phyloP scores from a whole-genome alignment of 257 asterid genomes.

The Fraxinus anomala region DNA sequence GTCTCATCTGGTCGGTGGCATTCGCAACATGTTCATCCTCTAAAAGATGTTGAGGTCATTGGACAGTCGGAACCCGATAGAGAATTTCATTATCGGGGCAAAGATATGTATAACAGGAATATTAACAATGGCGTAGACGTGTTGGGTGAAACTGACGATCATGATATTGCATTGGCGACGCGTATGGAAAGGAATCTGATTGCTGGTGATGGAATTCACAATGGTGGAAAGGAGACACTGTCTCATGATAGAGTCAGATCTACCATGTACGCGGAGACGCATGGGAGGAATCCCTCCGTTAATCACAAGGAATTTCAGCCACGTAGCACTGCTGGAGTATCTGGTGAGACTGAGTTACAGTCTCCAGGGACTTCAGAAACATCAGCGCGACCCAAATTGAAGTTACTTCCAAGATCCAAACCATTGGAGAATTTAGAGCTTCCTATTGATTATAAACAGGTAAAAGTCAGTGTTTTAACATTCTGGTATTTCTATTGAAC shows the following conservation, averaged over 20 bases:
- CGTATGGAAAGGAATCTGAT: slow-evolving; percentile 55
- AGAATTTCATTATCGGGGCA: slow-evolving; percentile 38
- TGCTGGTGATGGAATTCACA: slow-evolving; percentile 48
- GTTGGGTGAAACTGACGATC: slow-evolving; percentile 34
- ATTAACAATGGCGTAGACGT: slow-evolving; percentile 38
- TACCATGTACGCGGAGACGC: slow-evolving; percentile 39
- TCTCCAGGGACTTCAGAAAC: slow-evolving; percentile 52
- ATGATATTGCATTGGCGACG: slow-evolving; percentile 39
- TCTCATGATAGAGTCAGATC: slow-evolving; percentile 48
- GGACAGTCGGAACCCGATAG: slow-evolving; percentile 42
- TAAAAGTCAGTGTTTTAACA: slow-evolving; percentile 23
- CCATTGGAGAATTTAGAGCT: slow-evolving; percentile 62
- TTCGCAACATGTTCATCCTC: slow-evolving; percentile 55
- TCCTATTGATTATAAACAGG: slow-evolving; percentile 56
- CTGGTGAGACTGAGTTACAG: slow-evolving; percentile 44
- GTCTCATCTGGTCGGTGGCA: slow-evolving; percentile 94
- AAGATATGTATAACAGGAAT: slow-evolving; percentile 27
- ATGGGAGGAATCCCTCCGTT: slow-evolving; percentile 42
- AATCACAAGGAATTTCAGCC: slow-evolving; percentile 40
- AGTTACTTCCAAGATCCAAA: slow-evolving; percentile 90
- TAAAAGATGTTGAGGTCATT: slow-evolving; percentile 48
- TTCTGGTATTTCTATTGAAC: slow-evolving; percentile 12
- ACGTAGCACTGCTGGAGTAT: slow-evolving; percentile 33
- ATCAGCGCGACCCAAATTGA: slow-evolving; percentile 76
- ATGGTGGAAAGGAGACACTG: slow-evolving; percentile 44